Evolutionary conservation across 306 rosid genomes (phyloP).

Genomic region (Psophocarpus tetragonolobus): DNA sequence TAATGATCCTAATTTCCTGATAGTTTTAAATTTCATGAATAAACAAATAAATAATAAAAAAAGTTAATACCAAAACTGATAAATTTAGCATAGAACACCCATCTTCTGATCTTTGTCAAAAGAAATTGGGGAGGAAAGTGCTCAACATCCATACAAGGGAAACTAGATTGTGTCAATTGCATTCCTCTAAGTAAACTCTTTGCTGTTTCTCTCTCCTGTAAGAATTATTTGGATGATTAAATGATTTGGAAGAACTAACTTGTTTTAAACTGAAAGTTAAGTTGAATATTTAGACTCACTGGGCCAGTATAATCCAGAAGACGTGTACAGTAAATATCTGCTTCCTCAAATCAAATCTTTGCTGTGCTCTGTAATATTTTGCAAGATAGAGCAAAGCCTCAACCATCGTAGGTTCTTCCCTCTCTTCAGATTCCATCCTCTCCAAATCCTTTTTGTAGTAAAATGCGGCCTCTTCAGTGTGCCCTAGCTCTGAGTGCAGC

Average conservation of each 20-base stretch:
- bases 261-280: conserved; percentile 19
- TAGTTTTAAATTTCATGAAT: neutral
- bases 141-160: conserved; percentile 76
- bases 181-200: conserved; percentile 86
- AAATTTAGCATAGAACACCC: neutral
- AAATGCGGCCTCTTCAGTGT: conserved; percentile 81
- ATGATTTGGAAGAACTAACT: neutral
- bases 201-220: conserved; percentile 93
- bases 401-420: conserved; percentile 95
- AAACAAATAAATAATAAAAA: neutral
- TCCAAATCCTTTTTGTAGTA: conserved; percentile 91
- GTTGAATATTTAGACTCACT: conserved; percentile 51
- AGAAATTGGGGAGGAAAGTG: conserved; percentile 68
- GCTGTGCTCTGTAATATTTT: conserved; percentile 51
- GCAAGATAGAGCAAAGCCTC: conserved; percentile 87
- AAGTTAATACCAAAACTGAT: conserved; percentile 14
- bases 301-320: conserved; percentile 94
- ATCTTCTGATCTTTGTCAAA: neutral
- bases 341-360: conserved; percentile 83
- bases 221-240: conserved; percentile 21
- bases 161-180: conserved; percentile 63
- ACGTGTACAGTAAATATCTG: conserved; percentile 92
- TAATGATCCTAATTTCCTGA: neutral
- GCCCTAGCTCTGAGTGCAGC: conserved; percentile 70
- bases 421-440: conserved; percentile 93